Conservation (phyloP, 768 basidiomycete species). For the Podaxis mareebaensis region DNA sequence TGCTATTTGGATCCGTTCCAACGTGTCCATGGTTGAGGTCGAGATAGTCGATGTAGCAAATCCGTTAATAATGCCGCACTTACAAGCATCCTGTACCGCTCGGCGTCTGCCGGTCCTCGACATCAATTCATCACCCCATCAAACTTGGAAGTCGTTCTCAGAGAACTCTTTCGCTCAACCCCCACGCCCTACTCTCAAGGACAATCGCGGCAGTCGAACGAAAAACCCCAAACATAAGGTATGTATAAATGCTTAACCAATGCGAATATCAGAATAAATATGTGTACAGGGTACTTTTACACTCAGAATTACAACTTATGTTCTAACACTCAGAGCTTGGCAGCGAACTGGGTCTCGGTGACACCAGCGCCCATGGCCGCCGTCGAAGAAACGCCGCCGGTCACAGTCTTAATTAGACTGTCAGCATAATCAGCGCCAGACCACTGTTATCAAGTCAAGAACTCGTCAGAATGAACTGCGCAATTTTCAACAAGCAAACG, state of each 20-base stretch:
- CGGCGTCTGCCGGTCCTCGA: slow-evolving; percentile 11
- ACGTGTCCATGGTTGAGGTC: slow-evolving; percentile 48
- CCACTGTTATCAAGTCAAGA: slow-evolving; percentile 56
- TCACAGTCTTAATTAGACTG: slow-evolving; percentile 90
- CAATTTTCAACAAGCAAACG: background rate
- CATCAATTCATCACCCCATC: background rate
- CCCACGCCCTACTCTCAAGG: background rate
- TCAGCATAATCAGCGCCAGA: slow-evolving; percentile 94
- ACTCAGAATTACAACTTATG: slow-evolving; percentile 17
- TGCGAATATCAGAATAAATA: slow-evolving; percentile 15
- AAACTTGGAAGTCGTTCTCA: background rate
- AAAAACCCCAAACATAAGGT: background rate
- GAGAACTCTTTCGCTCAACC: background rate
- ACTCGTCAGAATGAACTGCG: slow-evolving; percentile 19
- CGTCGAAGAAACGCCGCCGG: slow-evolving; percentile 95
- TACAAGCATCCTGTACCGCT: background rate
- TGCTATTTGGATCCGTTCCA: slow-evolving; percentile 69
- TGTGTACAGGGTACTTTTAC: slow-evolving; percentile 25
- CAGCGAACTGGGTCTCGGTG: slow-evolving; percentile 82
- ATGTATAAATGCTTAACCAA: slow-evolving; percentile 9
- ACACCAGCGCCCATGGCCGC: slow-evolving; percentile 99
- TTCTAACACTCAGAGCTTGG: slow-evolving; percentile 33
- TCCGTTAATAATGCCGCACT: slow-evolving; percentile 16
- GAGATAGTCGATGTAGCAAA: slow-evolving; percentile 3
- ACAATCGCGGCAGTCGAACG: background rate